Percentiles rank a stretch among this genome's conserved stretches.
These are phyloP conservation scores for Wallemia hederae DNA, from an alignment of 1,284 basidiomycete genomes.

Conservation along the genomic window DNA sequence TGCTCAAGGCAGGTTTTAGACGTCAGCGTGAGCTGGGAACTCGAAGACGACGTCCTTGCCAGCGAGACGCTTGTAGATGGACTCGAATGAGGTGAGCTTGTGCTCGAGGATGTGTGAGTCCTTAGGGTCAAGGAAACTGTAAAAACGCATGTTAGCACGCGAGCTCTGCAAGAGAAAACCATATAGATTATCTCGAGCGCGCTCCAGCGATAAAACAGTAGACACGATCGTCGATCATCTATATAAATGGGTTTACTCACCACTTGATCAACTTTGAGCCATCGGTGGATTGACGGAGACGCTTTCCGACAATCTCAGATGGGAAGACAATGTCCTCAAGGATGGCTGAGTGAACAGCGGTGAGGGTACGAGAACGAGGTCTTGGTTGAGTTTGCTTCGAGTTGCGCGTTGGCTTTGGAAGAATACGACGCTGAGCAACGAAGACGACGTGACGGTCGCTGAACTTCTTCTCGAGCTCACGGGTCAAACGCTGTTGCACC, in stretches of 20 bases:
- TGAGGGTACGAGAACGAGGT: constrained; percentile 87
- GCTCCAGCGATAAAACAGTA: constrained; percentile 1
- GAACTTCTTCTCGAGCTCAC: constrained; percentile 99
- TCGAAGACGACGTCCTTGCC: constrained; percentile 81
- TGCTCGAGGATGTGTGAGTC: constrained; percentile 97
- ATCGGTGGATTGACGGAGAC: constrained; percentile 67
- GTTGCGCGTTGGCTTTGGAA: constrained; percentile 84
- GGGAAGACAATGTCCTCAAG: constrained; percentile 98
- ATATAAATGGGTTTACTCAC: constrained; percentile 25
- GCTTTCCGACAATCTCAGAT: constrained; percentile 94
- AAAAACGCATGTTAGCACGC: constrained; percentile 5
- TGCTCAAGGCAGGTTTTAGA: constrained; percentile 4
- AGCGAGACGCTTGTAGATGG: constrained; percentile 73
- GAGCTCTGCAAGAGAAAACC: constrained; percentile 4
- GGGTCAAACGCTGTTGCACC: constrained; percentile 92
- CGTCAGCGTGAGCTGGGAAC: constrained; percentile 28
- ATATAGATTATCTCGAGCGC: not conserved
- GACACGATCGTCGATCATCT: constrained; percentile 3
- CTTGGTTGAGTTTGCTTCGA: constrained; percentile 84
- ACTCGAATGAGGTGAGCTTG: constrained; percentile 92
- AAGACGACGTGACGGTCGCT: constrained; percentile 96
- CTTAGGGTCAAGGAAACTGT: constrained; percentile 86
- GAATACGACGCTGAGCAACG: constrained; percentile 91
- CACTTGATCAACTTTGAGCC: constrained; percentile 82
- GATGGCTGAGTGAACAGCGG: constrained; percentile 88